These are phyloP conservation scores for Rickenella mellea DNA, from an alignment of 768 basidiomycete genomes.

Conservation along the genomic window DNA sequence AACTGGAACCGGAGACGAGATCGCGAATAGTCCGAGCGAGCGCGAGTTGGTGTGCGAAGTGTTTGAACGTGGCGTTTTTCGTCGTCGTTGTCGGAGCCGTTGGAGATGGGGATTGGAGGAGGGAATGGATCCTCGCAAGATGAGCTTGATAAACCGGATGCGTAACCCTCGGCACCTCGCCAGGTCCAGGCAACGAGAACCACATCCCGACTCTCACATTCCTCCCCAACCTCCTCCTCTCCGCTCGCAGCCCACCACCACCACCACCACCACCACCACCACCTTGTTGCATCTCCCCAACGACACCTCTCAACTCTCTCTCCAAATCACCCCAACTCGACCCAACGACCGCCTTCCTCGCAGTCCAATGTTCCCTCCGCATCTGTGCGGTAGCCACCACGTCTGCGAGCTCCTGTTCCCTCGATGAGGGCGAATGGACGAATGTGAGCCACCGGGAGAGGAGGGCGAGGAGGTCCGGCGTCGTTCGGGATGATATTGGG, in stretches of 20 bases:
- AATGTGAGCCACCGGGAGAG: too few species aligned
- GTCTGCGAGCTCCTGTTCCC: neutral
- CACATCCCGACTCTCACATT: neutral
- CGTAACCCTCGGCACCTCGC: neutral
- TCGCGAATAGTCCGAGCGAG: neutral
- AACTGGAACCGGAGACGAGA: too few species aligned
- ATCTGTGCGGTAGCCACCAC: neutral
- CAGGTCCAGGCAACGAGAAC: neutral
- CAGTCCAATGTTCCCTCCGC: neutral
- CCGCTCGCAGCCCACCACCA: too few species aligned
- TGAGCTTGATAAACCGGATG: neutral
- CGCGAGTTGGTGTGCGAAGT: neutral
- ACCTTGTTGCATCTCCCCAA: too few species aligned
- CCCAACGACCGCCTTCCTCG: neutral
- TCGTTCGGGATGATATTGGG: neutral
- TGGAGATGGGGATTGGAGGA: too few species aligned
- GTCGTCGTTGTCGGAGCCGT: neutral
- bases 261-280: too few species aligned
- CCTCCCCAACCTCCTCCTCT: neutral
- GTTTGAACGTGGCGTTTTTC: neutral
- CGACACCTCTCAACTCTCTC: neutral
- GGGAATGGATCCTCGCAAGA: neutral
- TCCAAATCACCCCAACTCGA: neutral
- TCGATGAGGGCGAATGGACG: neutral
- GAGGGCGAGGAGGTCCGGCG: too few species aligned